Evolutionary conservation across 2,329 filamentous ascomycete genomes (phyloP), one percentile per base, ranked within the genome.

Genomic region (Exophiala calicioides): DNA sequence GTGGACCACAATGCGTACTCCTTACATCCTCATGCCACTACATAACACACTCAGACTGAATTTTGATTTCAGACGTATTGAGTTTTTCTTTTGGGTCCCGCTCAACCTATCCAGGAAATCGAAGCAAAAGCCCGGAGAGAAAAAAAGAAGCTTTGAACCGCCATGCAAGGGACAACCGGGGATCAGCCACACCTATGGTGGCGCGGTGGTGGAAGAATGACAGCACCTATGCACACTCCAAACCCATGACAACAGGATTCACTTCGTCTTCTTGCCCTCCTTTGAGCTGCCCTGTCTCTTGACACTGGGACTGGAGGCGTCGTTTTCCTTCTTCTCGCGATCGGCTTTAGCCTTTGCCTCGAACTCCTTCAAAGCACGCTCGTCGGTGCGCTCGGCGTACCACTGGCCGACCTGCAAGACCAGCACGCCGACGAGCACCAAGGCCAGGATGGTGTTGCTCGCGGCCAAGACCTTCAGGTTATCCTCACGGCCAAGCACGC

Each of bases 351-450:
- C 70, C 68, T 76, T 76, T 62, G 71, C 74, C 51, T 69, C 68
- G 45, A 70, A 65, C 54, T 72, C 74, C 67, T 75, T 70, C 58
- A 83, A 79, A 68, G 96, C 90, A 65, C 90, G 86, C 62, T 78
- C 78, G 69, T 97, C 90, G 73, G 94, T 94, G 65, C 88, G 80
- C 78, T 97, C 90, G 19, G 93, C 93, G 72, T 98, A 98, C 93
- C 91, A 97, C 78, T 97, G 89, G 8, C 93, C 93, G 15, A 89
- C 89, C 80, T 98, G 93, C 63, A 98, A 72, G 24, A 96, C 88
- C 56, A 98, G 67, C 7, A 98, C 88, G 4, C 93, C 93, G 3
- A 97, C 84, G 42, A 98, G 72, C 21, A 98, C 89, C 33, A 98
- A 78, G 26, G 91, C 93, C 47, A 97, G 71, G 65, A 98, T 98